Base-by-base conservation (phyloP, 192 early-diverging fungal species). In the Haplosporangium gracile region DNA sequence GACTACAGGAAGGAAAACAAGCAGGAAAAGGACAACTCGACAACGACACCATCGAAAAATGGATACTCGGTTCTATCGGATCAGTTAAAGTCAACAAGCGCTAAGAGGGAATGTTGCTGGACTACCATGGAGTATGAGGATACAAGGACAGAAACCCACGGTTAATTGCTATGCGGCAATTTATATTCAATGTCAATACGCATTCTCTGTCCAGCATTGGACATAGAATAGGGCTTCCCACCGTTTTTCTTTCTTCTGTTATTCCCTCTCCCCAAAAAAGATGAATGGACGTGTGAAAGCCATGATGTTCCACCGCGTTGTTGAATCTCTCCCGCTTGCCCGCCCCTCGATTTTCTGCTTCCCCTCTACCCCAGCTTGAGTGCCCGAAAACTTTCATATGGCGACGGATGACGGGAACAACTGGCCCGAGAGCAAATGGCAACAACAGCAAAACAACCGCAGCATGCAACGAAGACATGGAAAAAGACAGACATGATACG, bases 291-390 rank as follows among this genome's bases (percentile, higher is more conserved):
- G 49, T 85, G 29, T 47, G 63, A 53, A 24, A 70, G 68, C 36
- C 39, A 63, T 49, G 8, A 32, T 72, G 39, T 43, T 15, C 18
- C 26, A 69, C 9, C 89, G 55, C 73, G 65, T 70, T 72, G 40
- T 70, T 36, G 45, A n/a, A 40, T 65, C 18, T 74, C 43, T 38
- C 47, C 24, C 29, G 9, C 5, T 65, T 29, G 40, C 70, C 26
- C 34, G 70, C 39, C n/a, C n/a, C 8, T 38, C 70, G 20, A 18
- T 43, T 38, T 26, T 71, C 70, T 71, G 63, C 63, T 24, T 24
- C 22, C 60, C 53, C 26, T 29, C 57, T 63, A 7, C 57, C 57
- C 57, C 57, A 63, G n/a, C 32, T 63, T 63, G 57, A 63, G 57
- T 63, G 57, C n/a, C 57, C 60, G 60, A 65, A 32, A 42, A 71